phyloP scores from a whole-genome alignment of 2,329 filamentous ascomycete species.

The Talaromyces funiculosus region DNA sequence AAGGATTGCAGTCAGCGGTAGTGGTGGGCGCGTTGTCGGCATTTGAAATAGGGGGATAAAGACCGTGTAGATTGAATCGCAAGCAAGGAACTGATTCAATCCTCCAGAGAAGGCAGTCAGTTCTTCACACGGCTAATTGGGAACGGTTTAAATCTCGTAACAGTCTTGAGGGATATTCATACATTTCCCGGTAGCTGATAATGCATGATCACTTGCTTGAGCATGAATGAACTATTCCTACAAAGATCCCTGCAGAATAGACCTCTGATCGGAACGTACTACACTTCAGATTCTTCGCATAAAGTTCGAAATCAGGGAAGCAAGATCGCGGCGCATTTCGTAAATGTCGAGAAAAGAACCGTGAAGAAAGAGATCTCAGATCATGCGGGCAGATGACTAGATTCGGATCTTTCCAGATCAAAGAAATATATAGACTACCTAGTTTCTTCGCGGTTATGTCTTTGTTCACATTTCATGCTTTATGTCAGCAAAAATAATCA shows the following conservation, averaged over 20 bases:
- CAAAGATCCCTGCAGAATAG: too few species aligned
- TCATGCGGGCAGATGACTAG: background rate
- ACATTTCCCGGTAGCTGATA: background rate
- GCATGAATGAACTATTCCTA: background rate
- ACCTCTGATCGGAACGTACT: background rate
- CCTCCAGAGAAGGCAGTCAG: background rate
- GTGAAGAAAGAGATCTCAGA: background rate
- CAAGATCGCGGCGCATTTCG: background rate
- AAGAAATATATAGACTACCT: background rate
- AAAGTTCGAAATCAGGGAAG: background rate
- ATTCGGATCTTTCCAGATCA: background rate
- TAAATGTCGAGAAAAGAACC: background rate
- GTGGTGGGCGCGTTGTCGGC: background rate
- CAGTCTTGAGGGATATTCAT: too few species aligned
- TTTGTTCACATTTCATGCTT: background rate
- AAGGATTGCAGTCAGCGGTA: background rate
- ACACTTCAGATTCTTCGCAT: background rate
- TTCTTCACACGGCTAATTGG: background rate
- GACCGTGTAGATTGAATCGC: background rate
- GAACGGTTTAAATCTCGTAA: background rate
- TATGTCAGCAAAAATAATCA: background rate
- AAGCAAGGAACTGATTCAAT: background rate
- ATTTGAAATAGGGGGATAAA: background rate
- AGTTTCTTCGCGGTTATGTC: too few species aligned
- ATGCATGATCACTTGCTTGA: too few species aligned